Evolutionary conservation across 495 filamentous ascomycete genomes (phyloP).

Genomic region (Aspergillus diversus): DNA sequence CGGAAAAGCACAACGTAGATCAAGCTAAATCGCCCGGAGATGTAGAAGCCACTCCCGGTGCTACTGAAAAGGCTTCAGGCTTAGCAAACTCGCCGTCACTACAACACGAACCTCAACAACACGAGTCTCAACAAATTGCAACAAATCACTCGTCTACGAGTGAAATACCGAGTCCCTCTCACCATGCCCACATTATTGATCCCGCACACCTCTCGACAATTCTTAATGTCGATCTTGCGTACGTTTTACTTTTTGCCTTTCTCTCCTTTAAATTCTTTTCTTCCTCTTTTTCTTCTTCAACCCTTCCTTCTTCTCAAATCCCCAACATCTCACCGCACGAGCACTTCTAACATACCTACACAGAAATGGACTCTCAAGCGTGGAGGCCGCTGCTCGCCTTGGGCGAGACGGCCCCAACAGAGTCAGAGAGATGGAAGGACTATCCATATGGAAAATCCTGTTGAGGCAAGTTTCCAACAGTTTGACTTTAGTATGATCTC

Average conservation of each 20-base stretch:
- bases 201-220: conserved; percentile 29
- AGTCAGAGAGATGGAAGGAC: conserved; percentile 57
- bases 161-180: neutral
- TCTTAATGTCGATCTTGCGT: conserved; percentile 38
- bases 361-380: conserved; percentile 57
- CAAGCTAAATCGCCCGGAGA: conserved; percentile 24
- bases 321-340: neutral
- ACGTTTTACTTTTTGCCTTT: conserved; percentile 12
- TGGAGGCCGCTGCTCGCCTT: conserved; percentile 57
- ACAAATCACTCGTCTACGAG: neutral
- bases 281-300: neutral
- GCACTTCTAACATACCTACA: conserved; percentile 1
- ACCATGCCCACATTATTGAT: conserved; percentile 36
- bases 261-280: neutral
- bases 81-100: conserved; percentile 3
- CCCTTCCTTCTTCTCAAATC: too few species aligned
- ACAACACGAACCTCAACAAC: conserved; percentile 1
- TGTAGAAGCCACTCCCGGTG: conserved; percentile 22
- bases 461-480: conserved; percentile 67
- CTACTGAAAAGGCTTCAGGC: conserved; percentile 10
- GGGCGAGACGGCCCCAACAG: conserved; percentile 63
- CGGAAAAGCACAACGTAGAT: conserved; percentile 27
- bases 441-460: conserved; percentile 60
- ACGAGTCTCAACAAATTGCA: conserved; percentile 7
- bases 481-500: conserved; percentile 56